Evolutionary conservation across 768 basidiomycete genomes (phyloP), one percentile per base, ranked within the genome.

Genomic region (Trametes cingulata): DNA sequence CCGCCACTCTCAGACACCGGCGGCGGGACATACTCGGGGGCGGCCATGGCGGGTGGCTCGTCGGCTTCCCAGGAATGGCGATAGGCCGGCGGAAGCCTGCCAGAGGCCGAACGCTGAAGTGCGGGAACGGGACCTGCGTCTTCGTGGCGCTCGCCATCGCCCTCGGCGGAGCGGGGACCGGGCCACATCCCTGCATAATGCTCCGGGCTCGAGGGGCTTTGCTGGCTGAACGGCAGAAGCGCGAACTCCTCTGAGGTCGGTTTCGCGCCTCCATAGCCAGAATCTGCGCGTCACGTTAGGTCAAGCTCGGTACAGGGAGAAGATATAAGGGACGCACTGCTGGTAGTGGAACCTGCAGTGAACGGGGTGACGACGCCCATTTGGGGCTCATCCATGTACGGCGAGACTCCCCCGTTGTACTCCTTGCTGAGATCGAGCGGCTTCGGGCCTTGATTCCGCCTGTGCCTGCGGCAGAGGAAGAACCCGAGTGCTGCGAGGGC

Each of bases 81-180:
- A 50, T 63, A 63, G 35, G 58, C 62, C 8, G 62, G 62, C 9
- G 62, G 62, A 5, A 63, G 39, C 43, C 62, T 19, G 24, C 62
- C 62, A 14, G 62, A 63, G 6, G 37, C 49, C 8, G 62, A 63
- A 3, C 62, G 62, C 36, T 54, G 52, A 3, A 60, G 50, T 8
- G 25, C 37, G 12, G 54, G 42, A 5, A 56, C 39, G 3, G 62
- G 58, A 14, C 62, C 62, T 3, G 33, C 62, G 35, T 63, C 62
- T 25, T 46, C 58, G 33, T 63, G 62, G 1, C 62, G 53, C 37
- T 47, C 53, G 12, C 6, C 61, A 15, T 54, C 52, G 22, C 22
- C 19, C 9, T 8, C n/a, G 27, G 40, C 22, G 12, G 53, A 48
- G 10, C 20, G 25, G 14, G 33, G 24, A 17, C 39, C 27, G 1